Evolutionary conservation across 1,284 basidiomycete genomes (phyloP), one percentile per base, ranked within the genome.

Genomic region (Uromyces viciae-fabae): DNA sequence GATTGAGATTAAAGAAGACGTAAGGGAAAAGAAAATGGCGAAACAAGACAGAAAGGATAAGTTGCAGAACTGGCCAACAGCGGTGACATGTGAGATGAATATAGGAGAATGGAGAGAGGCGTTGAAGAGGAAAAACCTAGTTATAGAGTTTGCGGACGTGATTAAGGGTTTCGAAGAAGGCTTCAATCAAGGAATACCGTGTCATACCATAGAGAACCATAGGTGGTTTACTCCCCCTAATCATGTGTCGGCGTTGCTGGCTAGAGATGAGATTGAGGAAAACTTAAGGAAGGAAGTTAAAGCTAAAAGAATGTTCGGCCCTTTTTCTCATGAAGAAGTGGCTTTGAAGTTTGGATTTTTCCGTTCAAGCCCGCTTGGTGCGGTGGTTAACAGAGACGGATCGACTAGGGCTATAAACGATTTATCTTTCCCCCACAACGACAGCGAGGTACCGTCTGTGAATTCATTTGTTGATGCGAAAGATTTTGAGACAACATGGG

Each of bases 341-440:
- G 25, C 7, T 3, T 17, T 3, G 0, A 72, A 15, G 14, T 72
- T 46, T 15, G 9, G n/a, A 0, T 72, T 72, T 17, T 72, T 72
- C n/a, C 22, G 68, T 3, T 15, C 43, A 22, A 72, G 22, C n/a
- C 68, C 68, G 4, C 33, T 72, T 33, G 68, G 68, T 2, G 42
- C 68, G 14, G 68, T 72, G n/a, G n/a, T 72, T 17, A 72, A 72
- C n/a, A 28, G 11, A 1, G 43, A 72, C 28, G 68, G 68, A 7
- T 5, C 4, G 5, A 25, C 49, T 17, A 72, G 68, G 19, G 40
- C 68, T 0, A 72, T 72, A 17, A 72, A 72, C 15, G 25, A 72
- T 22, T 52, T 72, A 31, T 72, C 68, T 0, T 72, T 49, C 14
- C 43, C 68, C 0, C 2, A 43, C 11, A 5, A 52, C 25, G 31